phyloP scores from a whole-genome alignment of 2,329 filamentous ascomycete genomes.

The Metarhizium sp. region DNA sequence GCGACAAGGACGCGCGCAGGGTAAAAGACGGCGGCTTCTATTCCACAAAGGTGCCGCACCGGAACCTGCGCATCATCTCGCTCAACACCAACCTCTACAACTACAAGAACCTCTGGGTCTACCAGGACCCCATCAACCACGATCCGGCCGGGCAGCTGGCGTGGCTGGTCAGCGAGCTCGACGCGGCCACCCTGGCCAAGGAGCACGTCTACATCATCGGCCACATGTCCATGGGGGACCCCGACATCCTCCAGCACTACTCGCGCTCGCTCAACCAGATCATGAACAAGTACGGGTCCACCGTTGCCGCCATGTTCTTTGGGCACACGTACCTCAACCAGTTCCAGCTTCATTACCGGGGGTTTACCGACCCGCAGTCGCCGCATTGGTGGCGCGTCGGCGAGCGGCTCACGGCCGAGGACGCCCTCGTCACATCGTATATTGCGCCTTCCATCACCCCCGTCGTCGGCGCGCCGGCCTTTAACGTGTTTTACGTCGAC shows the following conservation, averaged over 20 bases:
- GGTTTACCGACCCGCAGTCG: no score
- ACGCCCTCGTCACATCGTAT: no score
- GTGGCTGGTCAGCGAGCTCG: slow-evolving; percentile 44
- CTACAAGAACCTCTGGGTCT: slow-evolving; percentile 45
- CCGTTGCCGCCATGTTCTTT: no score
- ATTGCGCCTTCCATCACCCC: no score
- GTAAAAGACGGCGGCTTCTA: no score
- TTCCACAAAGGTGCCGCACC: no score
- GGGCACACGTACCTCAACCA: slow-evolving; percentile 37
- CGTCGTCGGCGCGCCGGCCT: no score
- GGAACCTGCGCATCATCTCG: slow-evolving; percentile 46
- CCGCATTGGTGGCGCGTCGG: no score
- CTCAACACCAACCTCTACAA: slow-evolving; percentile 52
- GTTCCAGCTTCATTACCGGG: background rate
- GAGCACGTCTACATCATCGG: slow-evolving; percentile 48
- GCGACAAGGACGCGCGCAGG: no score
- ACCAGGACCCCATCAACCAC: slow-evolving; percentile 33
- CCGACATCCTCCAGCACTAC: slow-evolving; percentile 41
- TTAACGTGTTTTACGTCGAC: no score
- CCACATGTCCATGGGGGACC: slow-evolving; percentile 43
- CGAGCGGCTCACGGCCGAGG: no score
- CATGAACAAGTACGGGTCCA: no score
- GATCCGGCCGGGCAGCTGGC: slow-evolving; percentile 42
- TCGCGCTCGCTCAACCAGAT: slow-evolving; percentile 8
- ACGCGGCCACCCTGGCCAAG: slow-evolving; percentile 38